Conservation (phyloP, 2,329 filamentous ascomycete species). For the Didymella pinodella region DNA sequence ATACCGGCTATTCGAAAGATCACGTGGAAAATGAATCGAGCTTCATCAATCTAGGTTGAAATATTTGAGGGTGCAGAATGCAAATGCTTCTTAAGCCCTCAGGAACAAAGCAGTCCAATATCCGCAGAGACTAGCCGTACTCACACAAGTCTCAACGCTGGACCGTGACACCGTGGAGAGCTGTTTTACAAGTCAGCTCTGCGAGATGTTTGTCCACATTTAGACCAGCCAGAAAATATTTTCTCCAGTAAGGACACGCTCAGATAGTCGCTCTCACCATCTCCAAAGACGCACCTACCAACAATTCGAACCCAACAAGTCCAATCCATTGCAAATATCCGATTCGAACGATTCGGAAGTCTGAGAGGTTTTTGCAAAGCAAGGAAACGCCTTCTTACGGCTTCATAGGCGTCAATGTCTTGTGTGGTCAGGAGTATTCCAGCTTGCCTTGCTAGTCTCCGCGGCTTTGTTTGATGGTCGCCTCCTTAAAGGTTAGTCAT, state of each 20-base stretch:
- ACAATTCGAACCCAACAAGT: no score
- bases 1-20: no score
- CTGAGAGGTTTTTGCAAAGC: background rate
- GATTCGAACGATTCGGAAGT: no score
- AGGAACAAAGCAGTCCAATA: no score
- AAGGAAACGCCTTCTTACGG: constrained; percentile 1
- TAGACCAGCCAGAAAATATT: background rate
- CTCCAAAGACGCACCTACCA: no score
- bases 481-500: background rate
- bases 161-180: background rate
- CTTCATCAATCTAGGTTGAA: no score
- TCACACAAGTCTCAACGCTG: background rate
- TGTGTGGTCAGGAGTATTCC: background rate
- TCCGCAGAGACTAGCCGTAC: background rate
- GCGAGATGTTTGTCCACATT: background rate
- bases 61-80: no score
- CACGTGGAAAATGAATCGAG: no score
- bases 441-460: background rate
- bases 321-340: background rate
- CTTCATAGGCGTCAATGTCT: background rate
- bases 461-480: constrained; percentile 6
- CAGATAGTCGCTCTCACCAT: no score
- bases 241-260: no score
- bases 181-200: background rate
- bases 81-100: no score